These are phyloP conservation scores for Parietichytrium sp. DNA, from an alignment of 108 stramenopile species.

Conservation along the genomic window DNA sequence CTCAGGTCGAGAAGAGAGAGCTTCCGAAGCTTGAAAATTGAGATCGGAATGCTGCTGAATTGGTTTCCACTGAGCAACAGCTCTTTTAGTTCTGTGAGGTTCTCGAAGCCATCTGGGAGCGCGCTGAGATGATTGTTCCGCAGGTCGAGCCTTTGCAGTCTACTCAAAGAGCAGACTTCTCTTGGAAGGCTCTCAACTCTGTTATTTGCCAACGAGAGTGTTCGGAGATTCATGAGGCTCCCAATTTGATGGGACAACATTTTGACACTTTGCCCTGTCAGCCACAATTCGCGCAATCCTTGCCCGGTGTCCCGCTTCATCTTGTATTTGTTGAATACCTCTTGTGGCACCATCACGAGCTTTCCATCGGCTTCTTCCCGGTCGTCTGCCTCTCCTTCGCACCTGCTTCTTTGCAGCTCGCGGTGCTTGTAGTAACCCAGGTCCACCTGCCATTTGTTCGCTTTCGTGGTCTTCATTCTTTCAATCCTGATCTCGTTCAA, in stretches of 20 bases:
- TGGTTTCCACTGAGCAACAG: background rate
- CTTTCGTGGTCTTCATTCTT: too few species aligned
- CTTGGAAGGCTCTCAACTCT: background rate
- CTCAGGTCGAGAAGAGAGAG: background rate
- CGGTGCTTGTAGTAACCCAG: too few species aligned
- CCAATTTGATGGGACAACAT: background rate
- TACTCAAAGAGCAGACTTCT: background rate
- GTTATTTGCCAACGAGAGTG: background rate
- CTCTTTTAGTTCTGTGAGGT: background rate
- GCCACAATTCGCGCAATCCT: background rate
- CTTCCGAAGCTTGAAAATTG: background rate
- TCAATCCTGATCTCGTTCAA: too few species aligned
- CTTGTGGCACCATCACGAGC: background rate
- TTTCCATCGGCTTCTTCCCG: background rate
- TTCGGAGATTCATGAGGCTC: constrained; percentile 9
- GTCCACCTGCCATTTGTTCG: too few species aligned
- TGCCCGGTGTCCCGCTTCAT: constrained; percentile 35
- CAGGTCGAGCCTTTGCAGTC: background rate
- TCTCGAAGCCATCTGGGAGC: background rate
- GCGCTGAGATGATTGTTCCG: background rate
- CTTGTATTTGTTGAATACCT: background rate
- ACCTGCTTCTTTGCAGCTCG: too few species aligned
- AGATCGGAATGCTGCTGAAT: background rate
- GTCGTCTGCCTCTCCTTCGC: background rate
- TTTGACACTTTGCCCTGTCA: background rate